Percentiles rank a stretch among this genome's conserved stretches.
Evolutionary conservation across 2,329 filamentous ascomycete genomes (phyloP).

Genomic region (Thelonectria olida): DNA sequence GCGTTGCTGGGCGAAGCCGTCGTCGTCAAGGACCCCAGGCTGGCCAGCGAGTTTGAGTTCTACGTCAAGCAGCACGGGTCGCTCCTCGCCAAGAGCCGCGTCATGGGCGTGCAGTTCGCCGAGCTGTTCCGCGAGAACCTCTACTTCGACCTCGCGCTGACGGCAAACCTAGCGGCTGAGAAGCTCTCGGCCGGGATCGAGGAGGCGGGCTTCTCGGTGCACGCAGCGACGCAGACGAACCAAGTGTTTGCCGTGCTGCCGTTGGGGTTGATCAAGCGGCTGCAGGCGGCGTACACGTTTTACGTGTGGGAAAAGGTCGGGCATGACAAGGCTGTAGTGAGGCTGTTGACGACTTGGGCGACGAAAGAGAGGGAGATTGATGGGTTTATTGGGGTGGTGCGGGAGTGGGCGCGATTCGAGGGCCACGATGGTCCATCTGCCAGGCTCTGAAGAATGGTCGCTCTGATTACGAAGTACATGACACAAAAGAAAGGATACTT

Average conservation of each 20-base stretch:
- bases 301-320: conserved; percentile 58
- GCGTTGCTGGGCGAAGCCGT: conserved; percentile 61
- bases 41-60: conserved; percentile 59
- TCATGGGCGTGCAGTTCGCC: conserved; percentile 59
- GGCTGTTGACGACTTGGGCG: conserved; percentile 61
- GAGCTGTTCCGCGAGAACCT: conserved; percentile 57
- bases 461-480: neutral
- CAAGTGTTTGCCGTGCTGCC: conserved; percentile 60
- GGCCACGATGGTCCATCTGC: neutral
- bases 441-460: no score
- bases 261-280: conserved; percentile 44
- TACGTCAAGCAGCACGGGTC: conserved; percentile 62
- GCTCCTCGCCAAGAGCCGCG: conserved; percentile 58
- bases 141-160: conserved; percentile 56
- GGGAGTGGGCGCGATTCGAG: neutral
- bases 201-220: conserved; percentile 51
- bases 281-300: conserved; percentile 56
- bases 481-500: neutral
- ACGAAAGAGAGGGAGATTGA: conserved; percentile 55
- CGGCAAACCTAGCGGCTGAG: conserved; percentile 56
- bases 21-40: conserved; percentile 52
- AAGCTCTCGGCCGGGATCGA: conserved; percentile 54
- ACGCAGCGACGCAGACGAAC: conserved; percentile 59
- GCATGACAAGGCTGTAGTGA: conserved; percentile 50
- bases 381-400: conserved; percentile 40